phyloP scores from a whole-genome alignment of 1,139 yeast genomes.

The Lodderomyces margitis region DNA sequence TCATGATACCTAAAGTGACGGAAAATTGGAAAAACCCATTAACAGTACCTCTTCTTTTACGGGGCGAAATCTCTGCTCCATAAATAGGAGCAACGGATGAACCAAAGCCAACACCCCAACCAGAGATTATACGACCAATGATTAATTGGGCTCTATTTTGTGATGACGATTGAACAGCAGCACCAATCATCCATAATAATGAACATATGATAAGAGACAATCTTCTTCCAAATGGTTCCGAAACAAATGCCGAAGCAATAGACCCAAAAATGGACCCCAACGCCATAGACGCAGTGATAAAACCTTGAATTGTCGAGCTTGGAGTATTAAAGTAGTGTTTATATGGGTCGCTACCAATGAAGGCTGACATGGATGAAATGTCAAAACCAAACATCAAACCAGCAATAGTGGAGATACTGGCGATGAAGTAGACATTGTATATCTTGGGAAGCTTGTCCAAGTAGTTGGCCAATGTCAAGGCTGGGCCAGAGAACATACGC shows the following conservation, averaged over 20 bases:
- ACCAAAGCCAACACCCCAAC: conserved; percentile 68
- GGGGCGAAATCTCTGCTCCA: conserved; percentile 68
- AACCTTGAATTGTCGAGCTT: conserved; percentile 48
- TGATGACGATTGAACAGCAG: conserved; percentile 46
- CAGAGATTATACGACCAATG: conserved; percentile 63
- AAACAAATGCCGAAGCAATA: conserved; percentile 43
- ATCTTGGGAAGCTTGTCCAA: conserved; percentile 44
- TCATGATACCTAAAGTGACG: conserved; percentile 63
- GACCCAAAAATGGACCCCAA: conserved; percentile 61
- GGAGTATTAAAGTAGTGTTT: conserved; percentile 41
- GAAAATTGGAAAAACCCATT: conserved; percentile 70
- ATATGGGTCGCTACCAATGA: conserved; percentile 40
- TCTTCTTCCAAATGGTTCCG: conserved; percentile 63
- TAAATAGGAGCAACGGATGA: conserved; percentile 73
- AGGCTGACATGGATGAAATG: conserved; percentile 65
- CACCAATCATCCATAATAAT: conserved; percentile 50
- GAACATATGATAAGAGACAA: conserved; percentile 48
- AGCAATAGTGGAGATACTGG: conserved; percentile 50
- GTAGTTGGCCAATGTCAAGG: conserved; percentile 28
- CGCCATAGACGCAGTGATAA: conserved; percentile 60
- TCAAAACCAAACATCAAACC: conserved; percentile 70
- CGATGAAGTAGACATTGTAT: conserved; percentile 42
- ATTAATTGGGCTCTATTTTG: conserved; percentile 49
- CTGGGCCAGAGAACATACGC: conserved; percentile 24
- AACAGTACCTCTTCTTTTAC: conserved; percentile 61